Evolutionary conservation across 495 filamentous ascomycete genomes (phyloP).

Genomic region (Penicillium daleae): DNA sequence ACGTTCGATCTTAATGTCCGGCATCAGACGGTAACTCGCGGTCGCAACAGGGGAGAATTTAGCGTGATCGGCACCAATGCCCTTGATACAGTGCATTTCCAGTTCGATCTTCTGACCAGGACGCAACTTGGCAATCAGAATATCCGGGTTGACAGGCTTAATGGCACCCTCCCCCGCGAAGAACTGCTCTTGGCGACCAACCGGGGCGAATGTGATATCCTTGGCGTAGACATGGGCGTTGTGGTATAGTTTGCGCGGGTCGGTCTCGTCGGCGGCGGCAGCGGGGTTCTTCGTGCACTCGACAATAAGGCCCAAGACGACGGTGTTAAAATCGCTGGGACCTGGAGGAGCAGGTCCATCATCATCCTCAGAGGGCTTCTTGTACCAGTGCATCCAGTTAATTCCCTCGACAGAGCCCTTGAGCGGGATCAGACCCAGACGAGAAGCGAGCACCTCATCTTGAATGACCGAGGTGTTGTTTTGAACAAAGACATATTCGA

Average conservation of each 20-base stretch:
- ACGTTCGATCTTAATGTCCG: slow-evolving; percentile 75
- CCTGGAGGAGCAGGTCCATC: slow-evolving; percentile 45
- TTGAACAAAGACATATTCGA: slow-evolving; percentile 86
- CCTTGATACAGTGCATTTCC: slow-evolving; percentile 88
- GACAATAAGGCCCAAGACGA: slow-evolving; percentile 70
- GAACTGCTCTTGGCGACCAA: slow-evolving; percentile 69
- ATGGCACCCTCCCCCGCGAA: slow-evolving; percentile 71
- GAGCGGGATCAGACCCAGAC: slow-evolving; percentile 89
- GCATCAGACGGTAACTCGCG: slow-evolving; percentile 86
- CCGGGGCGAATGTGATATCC: slow-evolving; percentile 74
- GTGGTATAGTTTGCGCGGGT: slow-evolving; percentile 81
- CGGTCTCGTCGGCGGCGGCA: slow-evolving; percentile 69
- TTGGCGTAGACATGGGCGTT: slow-evolving; percentile 86
- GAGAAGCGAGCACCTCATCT: slow-evolving; percentile 90
- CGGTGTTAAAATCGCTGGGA: slow-evolving; percentile 78
- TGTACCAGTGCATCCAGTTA: slow-evolving; percentile 77
- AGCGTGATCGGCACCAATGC: slow-evolving; percentile 91
- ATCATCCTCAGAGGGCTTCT: slow-evolving; percentile 59
- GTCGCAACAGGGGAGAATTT: slow-evolving; percentile 98
- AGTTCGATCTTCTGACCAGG: slow-evolving; percentile 86
- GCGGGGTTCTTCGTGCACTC: slow-evolving; percentile 76
- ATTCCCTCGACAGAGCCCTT: slow-evolving; percentile 75
- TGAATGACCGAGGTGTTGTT: slow-evolving; percentile 98
- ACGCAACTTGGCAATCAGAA: slow-evolving; percentile 91
- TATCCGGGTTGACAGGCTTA: slow-evolving; percentile 82